Evolutionary conservation across 108 stramenopile genomes (phyloP).

Genomic region (Schizochytrium sp.): DNA sequence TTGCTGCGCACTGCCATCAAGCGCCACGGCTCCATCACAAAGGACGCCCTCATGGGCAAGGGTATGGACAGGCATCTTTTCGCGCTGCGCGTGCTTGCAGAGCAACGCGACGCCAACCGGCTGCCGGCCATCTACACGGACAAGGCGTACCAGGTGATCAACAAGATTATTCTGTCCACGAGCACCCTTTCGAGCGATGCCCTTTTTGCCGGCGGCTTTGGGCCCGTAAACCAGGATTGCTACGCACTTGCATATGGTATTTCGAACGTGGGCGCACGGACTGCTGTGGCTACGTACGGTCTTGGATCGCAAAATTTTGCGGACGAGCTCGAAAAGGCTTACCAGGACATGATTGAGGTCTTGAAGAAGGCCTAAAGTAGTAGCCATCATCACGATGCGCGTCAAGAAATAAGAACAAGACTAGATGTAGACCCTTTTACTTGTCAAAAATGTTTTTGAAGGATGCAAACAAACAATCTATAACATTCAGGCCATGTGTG

Average conservation of each 20-base stretch:
- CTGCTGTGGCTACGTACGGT: conserved; percentile 13
- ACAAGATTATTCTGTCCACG: conserved; percentile 14
- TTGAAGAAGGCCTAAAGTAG: neutral
- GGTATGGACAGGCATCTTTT: conserved; percentile 45
- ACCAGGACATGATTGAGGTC: neutral
- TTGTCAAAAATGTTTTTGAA: no score
- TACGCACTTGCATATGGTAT: conserved; percentile 21
- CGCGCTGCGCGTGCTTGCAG: conserved; percentile 25
- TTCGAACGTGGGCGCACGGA: neutral
- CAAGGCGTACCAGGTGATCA: neutral
- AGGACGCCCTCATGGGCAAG: conserved; percentile 23
- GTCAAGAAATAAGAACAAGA: no score
- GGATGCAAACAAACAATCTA: no score
- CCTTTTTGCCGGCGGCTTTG: conserved; percentile 26
- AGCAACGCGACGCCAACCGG: neutral
- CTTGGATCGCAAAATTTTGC: conserved; percentile 20
- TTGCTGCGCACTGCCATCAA: neutral
- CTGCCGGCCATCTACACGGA: conserved; percentile 19
- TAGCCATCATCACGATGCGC: no score
- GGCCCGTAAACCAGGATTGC: neutral
- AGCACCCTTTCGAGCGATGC: neutral
- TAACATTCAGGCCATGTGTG: no score
- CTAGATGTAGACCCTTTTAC: no score
- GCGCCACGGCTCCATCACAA: conserved; percentile 11
- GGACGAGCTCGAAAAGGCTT: neutral